Conservation (phyloP, 345 rosid genomes). For the Toxicodendron radicans region DNA sequence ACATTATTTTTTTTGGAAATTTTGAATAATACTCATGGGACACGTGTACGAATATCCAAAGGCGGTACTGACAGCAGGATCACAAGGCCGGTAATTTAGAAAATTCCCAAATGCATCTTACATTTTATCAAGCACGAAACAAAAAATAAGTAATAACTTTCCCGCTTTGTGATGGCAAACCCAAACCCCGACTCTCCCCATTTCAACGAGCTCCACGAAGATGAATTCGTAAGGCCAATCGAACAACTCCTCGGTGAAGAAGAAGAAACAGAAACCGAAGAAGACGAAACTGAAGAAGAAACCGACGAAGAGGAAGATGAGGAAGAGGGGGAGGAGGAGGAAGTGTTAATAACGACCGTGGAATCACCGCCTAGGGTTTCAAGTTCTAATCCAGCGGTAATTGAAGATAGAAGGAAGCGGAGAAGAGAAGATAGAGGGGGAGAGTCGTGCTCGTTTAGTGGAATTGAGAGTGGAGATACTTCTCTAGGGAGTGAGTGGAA, state of each 20-base stretch:
- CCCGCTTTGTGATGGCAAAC: slow-evolving; percentile 8
- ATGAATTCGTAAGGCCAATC: neutral
- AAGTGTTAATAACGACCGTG: slow-evolving; percentile 26
- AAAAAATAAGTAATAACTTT: neutral
- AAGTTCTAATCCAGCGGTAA: neutral
- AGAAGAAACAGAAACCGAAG: slow-evolving; percentile 6
- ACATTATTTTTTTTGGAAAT: too few species aligned
- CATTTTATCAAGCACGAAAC: too few species aligned
- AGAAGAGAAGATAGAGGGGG: slow-evolving; percentile 28
- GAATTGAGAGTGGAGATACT: slow-evolving; percentile 20
- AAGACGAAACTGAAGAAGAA: slow-evolving; percentile 13
- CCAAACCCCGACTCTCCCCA: neutral
- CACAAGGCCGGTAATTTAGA: too few species aligned
- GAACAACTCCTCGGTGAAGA: neutral
- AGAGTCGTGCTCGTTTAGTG: slow-evolving; percentile 30
- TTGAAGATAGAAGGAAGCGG: slow-evolving; percentile 36
- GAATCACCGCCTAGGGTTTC: slow-evolving; percentile 37
- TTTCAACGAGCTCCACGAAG: neutral
- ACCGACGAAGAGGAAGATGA: slow-evolving; percentile 17
- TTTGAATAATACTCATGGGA: too few species aligned
- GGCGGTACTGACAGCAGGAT: too few species aligned
- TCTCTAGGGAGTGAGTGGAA: slow-evolving; percentile 54
- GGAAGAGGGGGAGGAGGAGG: slow-evolving; percentile 28
- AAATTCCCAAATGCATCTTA: too few species aligned
- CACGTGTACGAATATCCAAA: too few species aligned